These are phyloP conservation scores for Pythium guiyangense DNA, from an alignment of 352 stramenopile genomes.

Conservation along the genomic window DNA sequence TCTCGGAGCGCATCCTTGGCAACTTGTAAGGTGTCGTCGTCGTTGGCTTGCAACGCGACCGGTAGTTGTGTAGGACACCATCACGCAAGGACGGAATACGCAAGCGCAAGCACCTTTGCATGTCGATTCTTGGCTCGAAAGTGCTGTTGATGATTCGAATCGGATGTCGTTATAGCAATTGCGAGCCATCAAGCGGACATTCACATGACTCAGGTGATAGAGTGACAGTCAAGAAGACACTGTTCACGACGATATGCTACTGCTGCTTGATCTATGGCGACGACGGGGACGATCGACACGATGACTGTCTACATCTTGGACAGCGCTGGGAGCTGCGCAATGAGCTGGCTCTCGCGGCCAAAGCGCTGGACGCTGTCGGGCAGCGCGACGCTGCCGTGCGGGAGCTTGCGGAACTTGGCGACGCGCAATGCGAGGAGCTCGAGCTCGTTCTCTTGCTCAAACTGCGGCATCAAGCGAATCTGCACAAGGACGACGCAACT, in stretches of 20 bases:
- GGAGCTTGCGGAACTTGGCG: constrained; percentile 74
- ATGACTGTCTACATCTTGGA: constrained; percentile 51
- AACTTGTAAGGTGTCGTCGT: constrained; percentile 62
- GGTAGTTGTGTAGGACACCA: too few relatives aligned
- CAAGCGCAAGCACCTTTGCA: too few relatives aligned
- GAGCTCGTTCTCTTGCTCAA: constrained; percentile 50
- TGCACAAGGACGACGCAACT: constrained; percentile 1
- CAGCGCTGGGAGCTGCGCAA: constrained; percentile 57
- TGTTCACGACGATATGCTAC: not conserved
- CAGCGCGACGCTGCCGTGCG: constrained; percentile 16
- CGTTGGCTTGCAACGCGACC: not conserved
- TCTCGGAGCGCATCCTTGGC: constrained; percentile 90
- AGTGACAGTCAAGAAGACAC: too few relatives aligned
- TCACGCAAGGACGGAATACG: too few relatives aligned
- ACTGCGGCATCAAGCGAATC: constrained; percentile 35
- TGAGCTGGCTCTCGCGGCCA: constrained; percentile 49
- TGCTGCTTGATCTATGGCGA: not conserved
- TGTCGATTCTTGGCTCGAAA: too few relatives aligned
- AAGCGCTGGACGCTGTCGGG: constrained; percentile 28
- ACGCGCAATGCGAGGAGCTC: constrained; percentile 57
- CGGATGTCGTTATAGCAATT: too few relatives aligned
- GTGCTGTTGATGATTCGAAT: too few relatives aligned
- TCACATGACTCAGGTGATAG: too few relatives aligned
- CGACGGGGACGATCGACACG: not conserved
- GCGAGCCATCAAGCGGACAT: too few relatives aligned